phyloP scores from a whole-genome alignment of 208 protist species.

The Crithidia sp. region DNA sequence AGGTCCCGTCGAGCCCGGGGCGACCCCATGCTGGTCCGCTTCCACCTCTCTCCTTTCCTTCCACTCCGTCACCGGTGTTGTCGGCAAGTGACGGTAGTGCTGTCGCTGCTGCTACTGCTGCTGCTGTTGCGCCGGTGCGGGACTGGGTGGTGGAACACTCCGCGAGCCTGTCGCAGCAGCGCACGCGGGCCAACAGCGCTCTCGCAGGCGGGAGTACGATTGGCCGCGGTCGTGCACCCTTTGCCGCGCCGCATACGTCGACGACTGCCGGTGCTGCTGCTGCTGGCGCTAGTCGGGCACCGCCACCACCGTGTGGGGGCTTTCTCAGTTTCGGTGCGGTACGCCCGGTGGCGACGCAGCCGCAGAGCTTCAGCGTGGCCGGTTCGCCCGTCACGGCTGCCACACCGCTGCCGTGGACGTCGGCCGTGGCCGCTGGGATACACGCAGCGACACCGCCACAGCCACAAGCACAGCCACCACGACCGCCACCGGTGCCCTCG shows the following conservation, averaged over 20 bases:
- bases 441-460: not conserved
- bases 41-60: too few species aligned
- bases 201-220: too few species aligned
- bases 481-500: not conserved
- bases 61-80: too few species aligned
- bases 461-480: not conserved
- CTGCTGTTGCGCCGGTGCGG: not conserved
- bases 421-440: not conserved
- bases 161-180: not conserved
- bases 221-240: not conserved
- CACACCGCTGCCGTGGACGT: not conserved
- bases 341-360: not conserved
- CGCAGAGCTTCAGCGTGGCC: not conserved
- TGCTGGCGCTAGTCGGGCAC: not conserved
- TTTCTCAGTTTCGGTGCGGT: slow-evolving; percentile 9
- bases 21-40: not conserved
- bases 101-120: not conserved
- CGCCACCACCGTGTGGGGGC: not conserved
- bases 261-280: not conserved
- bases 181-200: not conserved
- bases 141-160: slow-evolving; percentile 1
- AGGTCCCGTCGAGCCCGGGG: not conserved
- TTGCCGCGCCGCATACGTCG: not conserved
- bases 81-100: not conserved
- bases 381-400: not conserved